phyloP scores from a whole-genome alignment of 2,329 filamentous ascomycete genomes.

The Calycina marina region DNA sequence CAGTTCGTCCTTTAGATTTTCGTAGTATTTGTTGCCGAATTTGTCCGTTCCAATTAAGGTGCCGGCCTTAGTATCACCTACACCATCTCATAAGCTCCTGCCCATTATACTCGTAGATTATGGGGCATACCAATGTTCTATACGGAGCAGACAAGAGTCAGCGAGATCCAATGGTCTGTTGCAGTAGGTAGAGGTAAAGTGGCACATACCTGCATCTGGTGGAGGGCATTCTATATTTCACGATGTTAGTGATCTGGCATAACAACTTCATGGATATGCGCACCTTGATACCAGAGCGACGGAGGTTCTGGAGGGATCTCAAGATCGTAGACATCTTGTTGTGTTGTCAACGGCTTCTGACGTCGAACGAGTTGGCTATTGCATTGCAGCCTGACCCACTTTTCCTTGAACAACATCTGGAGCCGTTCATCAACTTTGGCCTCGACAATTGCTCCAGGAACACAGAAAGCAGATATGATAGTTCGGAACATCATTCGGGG shows the following conservation, averaged over 20 bases:
- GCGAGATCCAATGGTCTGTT: conserved; percentile 7
- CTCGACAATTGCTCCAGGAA: too few relatives aligned
- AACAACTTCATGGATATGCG: conserved; percentile 9
- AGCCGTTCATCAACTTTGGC: too few relatives aligned
- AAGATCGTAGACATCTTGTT: conserved; percentile 76
- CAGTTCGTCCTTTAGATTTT: conserved; percentile 81
- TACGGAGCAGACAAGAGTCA: conserved; percentile 8
- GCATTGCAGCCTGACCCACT: too few relatives aligned
- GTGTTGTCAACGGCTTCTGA: conserved; percentile 16
- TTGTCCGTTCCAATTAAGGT: conserved; percentile 71
- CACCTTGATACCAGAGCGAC: conserved; percentile 81
- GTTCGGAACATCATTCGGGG: conserved; percentile 22
- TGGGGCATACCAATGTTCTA: conserved; percentile 20
- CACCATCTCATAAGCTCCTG: conserved; percentile 9
- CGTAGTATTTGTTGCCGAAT: conserved; percentile 95
- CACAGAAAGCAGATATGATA: conserved; percentile 21
- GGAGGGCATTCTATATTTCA: conserved; percentile 59
- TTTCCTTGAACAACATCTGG: too few relatives aligned
- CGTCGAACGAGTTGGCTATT: too few relatives aligned
- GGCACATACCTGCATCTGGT: conserved; percentile 76
- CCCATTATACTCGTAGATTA: not conserved
- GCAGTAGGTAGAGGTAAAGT: conserved; percentile 12
- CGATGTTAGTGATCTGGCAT: conserved; percentile 24
- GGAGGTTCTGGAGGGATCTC: conserved; percentile 75
- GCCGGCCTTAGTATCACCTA: conserved; percentile 94